phyloP scores from a whole-genome alignment of 768 basidiomycete genomes.

The Thelephora aurantiotincta region DNA sequence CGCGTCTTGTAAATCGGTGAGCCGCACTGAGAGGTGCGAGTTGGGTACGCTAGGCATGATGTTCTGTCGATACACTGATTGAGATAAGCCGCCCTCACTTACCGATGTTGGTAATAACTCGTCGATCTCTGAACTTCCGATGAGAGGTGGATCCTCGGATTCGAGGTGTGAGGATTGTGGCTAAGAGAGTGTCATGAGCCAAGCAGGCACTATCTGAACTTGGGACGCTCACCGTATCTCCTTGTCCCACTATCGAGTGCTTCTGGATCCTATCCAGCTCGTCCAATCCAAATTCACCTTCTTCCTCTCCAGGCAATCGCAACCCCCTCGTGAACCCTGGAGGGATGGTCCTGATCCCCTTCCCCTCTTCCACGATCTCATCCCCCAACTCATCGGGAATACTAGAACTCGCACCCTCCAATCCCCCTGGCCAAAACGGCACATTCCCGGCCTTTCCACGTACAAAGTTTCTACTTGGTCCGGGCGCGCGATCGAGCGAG shows the following conservation, averaged over 20 bases:
- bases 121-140: constrained; percentile 44
- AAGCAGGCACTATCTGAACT: background rate
- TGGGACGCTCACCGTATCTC: constrained; percentile 7
- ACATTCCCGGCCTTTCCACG: constrained; percentile 87
- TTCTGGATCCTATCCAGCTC: constrained; percentile 13
- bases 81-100: constrained; percentile 5
- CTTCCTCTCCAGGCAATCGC: constrained; percentile 40
- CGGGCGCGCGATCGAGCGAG: constrained; percentile 75
- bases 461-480: constrained; percentile 68
- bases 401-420: constrained; percentile 39
- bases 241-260: background rate
- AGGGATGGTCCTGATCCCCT: constrained; percentile 48
- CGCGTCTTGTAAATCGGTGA: constrained; percentile 26
- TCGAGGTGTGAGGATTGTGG: constrained; percentile 4
- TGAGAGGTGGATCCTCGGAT: constrained; percentile 1
- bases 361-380: constrained; percentile 24
- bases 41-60: constrained; percentile 32
- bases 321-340: constrained; percentile 79
- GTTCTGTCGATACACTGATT: background rate
- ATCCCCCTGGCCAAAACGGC: constrained; percentile 89
- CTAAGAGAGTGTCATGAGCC: background rate
- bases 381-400: constrained; percentile 9
- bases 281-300: constrained; percentile 26
- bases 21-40: constrained; percentile 36
- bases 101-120: constrained; percentile 42